These are phyloP conservation scores for Lonicera japonica DNA, from an alignment of 129 eudicot genomes.

Conservation along the genomic window DNA sequence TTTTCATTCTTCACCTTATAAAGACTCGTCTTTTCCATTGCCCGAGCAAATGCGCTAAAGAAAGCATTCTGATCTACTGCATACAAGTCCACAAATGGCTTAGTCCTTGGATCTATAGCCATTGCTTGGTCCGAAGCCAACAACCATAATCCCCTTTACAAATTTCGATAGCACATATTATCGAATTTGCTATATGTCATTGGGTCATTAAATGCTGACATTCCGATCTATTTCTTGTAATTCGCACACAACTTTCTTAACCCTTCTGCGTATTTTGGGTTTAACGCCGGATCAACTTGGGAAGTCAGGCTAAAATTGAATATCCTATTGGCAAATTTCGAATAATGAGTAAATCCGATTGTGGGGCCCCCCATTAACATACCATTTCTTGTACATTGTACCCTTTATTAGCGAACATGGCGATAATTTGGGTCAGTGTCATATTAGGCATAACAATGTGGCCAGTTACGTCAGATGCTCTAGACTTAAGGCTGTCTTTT, in stretches of 20 bases:
- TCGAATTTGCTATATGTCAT: constrained; percentile 46
- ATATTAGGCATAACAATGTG: constrained; percentile 45
- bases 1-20: constrained; percentile 30
- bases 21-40: constrained; percentile 37
- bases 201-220: constrained; percentile 46
- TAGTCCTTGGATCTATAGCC: constrained; percentile 37
- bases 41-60: constrained; percentile 31
- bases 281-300: constrained; percentile 25
- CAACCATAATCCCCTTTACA: constrained; percentile 36
- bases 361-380: constrained; percentile 46
- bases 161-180: constrained; percentile 33
- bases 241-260: constrained; percentile 30
- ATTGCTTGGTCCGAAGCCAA: constrained; percentile 38
- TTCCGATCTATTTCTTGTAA: constrained; percentile 24
- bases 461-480: constrained; percentile 31
- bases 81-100: constrained; percentile 41
- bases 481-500: constrained; percentile 31
- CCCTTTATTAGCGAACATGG: constrained; percentile 25
- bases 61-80: constrained; percentile 37
- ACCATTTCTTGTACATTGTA: constrained; percentile 44
- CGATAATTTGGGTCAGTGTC: constrained; percentile 28
- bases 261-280: constrained; percentile 29
- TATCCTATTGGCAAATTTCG: constrained; percentile 39
- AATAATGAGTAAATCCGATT: constrained; percentile 48
- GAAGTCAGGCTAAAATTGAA: constrained; percentile 24